Conservation (phyloP, 1,139 yeast species). For the Pichia sp. region DNA sequence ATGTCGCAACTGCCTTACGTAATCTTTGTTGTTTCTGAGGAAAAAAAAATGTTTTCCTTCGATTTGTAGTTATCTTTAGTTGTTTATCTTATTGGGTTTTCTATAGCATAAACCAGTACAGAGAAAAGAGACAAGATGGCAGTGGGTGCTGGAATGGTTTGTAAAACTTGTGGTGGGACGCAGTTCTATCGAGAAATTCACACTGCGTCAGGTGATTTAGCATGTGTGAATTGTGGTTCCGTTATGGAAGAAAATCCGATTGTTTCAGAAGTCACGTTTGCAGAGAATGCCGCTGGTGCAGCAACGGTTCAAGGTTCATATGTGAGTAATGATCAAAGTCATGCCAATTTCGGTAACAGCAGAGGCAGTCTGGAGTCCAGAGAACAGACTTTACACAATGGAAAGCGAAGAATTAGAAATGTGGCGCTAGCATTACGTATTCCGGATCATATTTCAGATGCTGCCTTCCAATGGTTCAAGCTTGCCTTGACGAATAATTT, state of each 20-base stretch:
- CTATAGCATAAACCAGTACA: background rate
- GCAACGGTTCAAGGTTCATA: slow-evolving; percentile 94
- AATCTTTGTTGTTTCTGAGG: no score
- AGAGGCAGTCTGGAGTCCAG: slow-evolving; percentile 72
- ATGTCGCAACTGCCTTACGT: no score
- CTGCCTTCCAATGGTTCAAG: slow-evolving; percentile 84
- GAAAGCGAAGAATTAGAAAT: slow-evolving; percentile 64
- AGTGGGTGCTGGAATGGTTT: slow-evolving; percentile 8
- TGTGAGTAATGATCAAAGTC: slow-evolving; percentile 80
- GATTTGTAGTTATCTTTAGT: no score
- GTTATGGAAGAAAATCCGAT: slow-evolving; percentile 90
- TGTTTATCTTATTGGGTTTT: slow-evolving; percentile 2
- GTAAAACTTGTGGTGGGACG: slow-evolving; percentile 38
- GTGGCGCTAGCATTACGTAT: slow-evolving; percentile 74
- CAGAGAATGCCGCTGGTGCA: slow-evolving; percentile 88
- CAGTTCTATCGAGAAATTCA: slow-evolving; percentile 38
- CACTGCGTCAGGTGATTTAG: slow-evolving; percentile 66
- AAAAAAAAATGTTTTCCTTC: no score
- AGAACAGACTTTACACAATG: slow-evolving; percentile 81
- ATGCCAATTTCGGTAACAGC: slow-evolving; percentile 61
- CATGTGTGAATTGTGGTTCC: slow-evolving; percentile 76
- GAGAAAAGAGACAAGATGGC: background rate
- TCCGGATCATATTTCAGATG: slow-evolving; percentile 77
- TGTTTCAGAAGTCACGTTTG: slow-evolving; percentile 91
- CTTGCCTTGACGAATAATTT: slow-evolving; percentile 80